Evolutionary conservation across 2,329 filamentous ascomycete genomes (phyloP).

Genomic region (Fusarium humuli): DNA sequence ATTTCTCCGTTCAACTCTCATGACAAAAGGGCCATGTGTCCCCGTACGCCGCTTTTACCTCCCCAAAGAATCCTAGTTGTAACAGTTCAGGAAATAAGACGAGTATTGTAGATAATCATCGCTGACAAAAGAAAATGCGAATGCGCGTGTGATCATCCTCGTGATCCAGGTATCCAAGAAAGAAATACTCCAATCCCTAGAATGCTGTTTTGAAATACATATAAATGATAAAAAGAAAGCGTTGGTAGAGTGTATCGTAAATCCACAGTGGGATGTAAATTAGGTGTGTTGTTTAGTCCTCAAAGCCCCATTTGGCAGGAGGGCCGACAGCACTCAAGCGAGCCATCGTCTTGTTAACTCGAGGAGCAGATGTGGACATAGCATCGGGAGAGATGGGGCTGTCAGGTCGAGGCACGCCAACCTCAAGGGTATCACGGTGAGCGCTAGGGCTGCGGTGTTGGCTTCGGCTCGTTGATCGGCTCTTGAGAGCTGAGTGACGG

Average conservation of each 20-base stretch:
- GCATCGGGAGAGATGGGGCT: constrained; percentile 54
- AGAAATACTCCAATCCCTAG: constrained; percentile 33
- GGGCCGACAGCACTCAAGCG: constrained; percentile 52
- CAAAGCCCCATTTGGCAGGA: constrained; percentile 38
- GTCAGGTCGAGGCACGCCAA: constrained; percentile 56
- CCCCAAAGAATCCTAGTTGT: constrained; percentile 18
- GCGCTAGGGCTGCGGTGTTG: constrained; percentile 7
- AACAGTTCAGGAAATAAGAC: constrained; percentile 28
- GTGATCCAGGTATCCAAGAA: constrained; percentile 42
- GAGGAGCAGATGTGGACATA: constrained; percentile 45
- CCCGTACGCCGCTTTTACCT: constrained; percentile 25
- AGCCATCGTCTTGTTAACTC: constrained; percentile 55
- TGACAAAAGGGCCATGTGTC: constrained; percentile 16
- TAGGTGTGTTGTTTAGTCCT: constrained; percentile 33
- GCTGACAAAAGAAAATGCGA: constrained; percentile 44
- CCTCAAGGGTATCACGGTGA: constrained; percentile 29
- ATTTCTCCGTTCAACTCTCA: constrained; percentile 16
- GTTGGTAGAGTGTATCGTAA: constrained; percentile 29
- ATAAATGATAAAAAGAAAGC: constrained; percentile 20
- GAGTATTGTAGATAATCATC: constrained; percentile 33
- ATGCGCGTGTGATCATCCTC: constrained; percentile 32
- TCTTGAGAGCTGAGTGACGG: constrained; percentile 24
- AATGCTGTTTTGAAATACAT: constrained; percentile 27
- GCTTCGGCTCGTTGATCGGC: constrained; percentile 25
- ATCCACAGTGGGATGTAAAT: constrained; percentile 1